Evolutionary conservation across 192 early-diverging fungal species (phyloP).

Genomic region (Coemansia sp.): DNA sequence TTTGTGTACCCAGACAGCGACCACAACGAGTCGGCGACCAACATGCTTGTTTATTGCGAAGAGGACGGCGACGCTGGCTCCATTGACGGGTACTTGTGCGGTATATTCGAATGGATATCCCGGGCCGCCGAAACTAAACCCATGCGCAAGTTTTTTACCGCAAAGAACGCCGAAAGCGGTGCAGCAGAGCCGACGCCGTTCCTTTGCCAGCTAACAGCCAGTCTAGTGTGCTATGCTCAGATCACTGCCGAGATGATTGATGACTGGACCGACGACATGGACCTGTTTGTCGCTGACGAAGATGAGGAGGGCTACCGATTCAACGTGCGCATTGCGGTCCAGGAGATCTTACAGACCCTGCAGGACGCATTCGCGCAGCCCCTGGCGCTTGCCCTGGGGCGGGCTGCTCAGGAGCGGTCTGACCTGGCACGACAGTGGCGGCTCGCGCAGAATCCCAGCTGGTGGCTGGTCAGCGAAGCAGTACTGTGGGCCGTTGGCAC

Average conservation of each 20-base stretch:
- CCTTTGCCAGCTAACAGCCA: constrained; percentile 56
- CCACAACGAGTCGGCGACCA: constrained; percentile 34
- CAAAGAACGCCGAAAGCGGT: background rate
- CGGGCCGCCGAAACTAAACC: constrained; percentile 24
- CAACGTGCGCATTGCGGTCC: constrained; percentile 79
- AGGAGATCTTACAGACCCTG: constrained; percentile 68
- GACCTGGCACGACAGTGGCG: constrained; percentile 55
- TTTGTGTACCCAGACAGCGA: constrained; percentile 45
- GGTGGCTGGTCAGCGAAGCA: constrained; percentile 90
- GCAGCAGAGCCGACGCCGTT: constrained; percentile 37
- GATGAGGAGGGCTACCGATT: constrained; percentile 85
- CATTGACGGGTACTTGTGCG: constrained; percentile 32
- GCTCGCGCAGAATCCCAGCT: constrained; percentile 45
- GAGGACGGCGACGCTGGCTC: constrained; percentile 33
- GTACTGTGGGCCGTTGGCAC: constrained; percentile 73
- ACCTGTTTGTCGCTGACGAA: constrained; percentile 87
- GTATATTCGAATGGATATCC: constrained; percentile 45
- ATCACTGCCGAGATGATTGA: constrained; percentile 75
- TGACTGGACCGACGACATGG: constrained; percentile 79
- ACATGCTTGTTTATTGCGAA: constrained; percentile 25
- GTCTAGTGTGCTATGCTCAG: constrained; percentile 68
- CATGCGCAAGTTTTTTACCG: constrained; percentile 37
- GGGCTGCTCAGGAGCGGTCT: constrained; percentile 50
- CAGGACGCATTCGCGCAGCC: constrained; percentile 43
- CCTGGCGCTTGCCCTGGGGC: constrained; percentile 54